Conservation (phyloP, 2,329 filamentous ascomycete genomes). For the Penicillium sp. region DNA sequence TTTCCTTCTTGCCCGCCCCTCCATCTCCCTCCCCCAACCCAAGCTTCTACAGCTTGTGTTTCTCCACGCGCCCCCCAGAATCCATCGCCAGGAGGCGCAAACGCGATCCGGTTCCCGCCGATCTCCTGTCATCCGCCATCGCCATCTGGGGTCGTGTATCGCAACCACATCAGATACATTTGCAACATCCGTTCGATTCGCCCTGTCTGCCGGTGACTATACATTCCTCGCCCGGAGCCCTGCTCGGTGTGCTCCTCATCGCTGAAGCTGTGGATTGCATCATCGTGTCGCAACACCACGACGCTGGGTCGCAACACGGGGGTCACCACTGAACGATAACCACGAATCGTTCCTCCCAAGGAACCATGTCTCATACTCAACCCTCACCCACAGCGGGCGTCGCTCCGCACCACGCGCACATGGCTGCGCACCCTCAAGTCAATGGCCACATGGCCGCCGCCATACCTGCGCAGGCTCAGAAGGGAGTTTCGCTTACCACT, state of each 20-base stretch:
- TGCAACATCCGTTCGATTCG: too few species aligned
- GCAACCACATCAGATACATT: too few species aligned
- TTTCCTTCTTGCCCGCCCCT: neutral
- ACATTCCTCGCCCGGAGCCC: neutral
- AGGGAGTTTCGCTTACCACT: constrained; percentile 59
- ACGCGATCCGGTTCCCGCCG: neutral
- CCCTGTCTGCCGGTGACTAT: too few species aligned
- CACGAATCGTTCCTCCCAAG: constrained; percentile 6
- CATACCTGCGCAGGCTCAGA: constrained; percentile 51
- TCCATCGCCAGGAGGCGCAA: constrained; percentile 3
- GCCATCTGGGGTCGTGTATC: too few species aligned
- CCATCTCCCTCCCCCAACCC: neutral
- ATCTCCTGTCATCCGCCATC: too few species aligned
- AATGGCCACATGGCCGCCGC: constrained; percentile 46
- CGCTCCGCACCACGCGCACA: constrained; percentile 56
- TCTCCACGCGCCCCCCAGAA: neutral
- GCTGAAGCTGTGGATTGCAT: constrained; percentile 26
- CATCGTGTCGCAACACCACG: constrained; percentile 30
- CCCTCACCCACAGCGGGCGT: constrained; percentile 76
- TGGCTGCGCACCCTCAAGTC: too few species aligned
- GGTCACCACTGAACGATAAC: constrained; percentile 12
- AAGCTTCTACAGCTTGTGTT: too few species aligned
- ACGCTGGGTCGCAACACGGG: constrained; percentile 21
- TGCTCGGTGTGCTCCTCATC: neutral
- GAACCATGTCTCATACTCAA: constrained; percentile 71